Evolutionary conservation across 129 eudicot species (phyloP), one percentile per base, ranked within the genome.

Genomic region (Chrysanthemum makinoi): DNA sequence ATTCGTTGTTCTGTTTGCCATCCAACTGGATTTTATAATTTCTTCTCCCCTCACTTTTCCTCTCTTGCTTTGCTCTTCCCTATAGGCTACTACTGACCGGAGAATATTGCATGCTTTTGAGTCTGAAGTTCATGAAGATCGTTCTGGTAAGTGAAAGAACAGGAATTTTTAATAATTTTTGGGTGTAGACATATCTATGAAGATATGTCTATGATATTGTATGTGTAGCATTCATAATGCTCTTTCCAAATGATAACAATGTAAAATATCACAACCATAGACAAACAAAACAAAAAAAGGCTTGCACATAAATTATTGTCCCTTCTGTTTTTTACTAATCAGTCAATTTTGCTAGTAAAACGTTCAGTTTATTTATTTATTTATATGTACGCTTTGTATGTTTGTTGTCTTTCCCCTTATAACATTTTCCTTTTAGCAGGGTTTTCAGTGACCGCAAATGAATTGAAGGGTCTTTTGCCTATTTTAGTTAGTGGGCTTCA

Each of bases 101-200:
- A 76, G 60, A 17, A 24, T 82, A 71, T 82, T 89, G 79, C 92
- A 89, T 79, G 92, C 96, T 75, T 87, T 78, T 75, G 96, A 89
- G 84, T 80, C 83, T 52, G 85, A 89, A 52, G 77, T 58, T 17
- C 68, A 68, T 13, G 81, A 82, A 81, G 87, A 82, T 71, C 70
- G 65, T 73, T 66, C 85, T 78, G 90, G 98, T 93, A 64, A 68
- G 89, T 85, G 53, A 57, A 64, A 53, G 61, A 62, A 14, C 74
- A 39, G 56, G 54, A 22, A 0, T 50, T 66, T 26, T 57, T 65
- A 47, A 66, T 51, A 15, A 15, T 72, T 55, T 70, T 39, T 0
- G 2, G 8, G 10, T 39, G 46, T 35, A 47, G 39, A 48, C 24
- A 22, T 28, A 12, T 63, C 30, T 62, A 13, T 73, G 50, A 66